These are phyloP conservation scores for Pseudozyma pruni DNA, from an alignment of 1,284 basidiomycete species.

Conservation along the genomic window DNA sequence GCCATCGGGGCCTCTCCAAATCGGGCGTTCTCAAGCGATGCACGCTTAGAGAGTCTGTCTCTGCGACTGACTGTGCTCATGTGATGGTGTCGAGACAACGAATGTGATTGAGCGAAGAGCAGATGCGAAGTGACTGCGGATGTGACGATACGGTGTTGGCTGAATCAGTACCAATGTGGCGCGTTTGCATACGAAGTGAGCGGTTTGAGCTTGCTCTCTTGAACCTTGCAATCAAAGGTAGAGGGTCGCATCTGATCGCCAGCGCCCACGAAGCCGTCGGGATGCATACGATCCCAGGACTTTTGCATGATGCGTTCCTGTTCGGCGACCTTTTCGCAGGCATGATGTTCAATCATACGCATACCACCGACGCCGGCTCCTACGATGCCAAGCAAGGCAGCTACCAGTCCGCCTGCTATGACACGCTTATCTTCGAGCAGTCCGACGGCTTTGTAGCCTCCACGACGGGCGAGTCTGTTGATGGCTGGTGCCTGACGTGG, in stretches of 20 bases:
- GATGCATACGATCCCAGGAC: conserved; percentile 28
- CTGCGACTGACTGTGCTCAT: no score
- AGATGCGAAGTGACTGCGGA: background rate
- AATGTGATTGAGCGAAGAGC: no score
- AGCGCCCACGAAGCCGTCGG: conserved; percentile 20
- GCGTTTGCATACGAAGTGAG: conserved; percentile 10
- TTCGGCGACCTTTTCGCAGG: conserved; percentile 15
- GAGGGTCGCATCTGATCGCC: conserved; percentile 39
- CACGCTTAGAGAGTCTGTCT: no score
- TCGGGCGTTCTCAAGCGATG: no score
- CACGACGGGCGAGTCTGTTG: background rate
- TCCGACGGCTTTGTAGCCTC: conserved; percentile 9
- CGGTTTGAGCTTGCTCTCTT: conserved; percentile 16
- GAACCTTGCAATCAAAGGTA: conserved; percentile 22
- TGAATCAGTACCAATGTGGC: conserved; percentile 8
- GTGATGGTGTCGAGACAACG: no score
- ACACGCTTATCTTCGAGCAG: conserved; percentile 1
- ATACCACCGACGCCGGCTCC: conserved; percentile 1
- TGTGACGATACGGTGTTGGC: background rate
- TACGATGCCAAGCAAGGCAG: background rate
- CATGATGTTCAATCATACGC: background rate
- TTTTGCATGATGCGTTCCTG: conserved; percentile 24
- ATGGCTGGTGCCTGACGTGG: background rate
- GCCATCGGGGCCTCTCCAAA: no score
- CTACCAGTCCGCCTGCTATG: background rate